Conservation (phyloP, 2,329 filamentous ascomycete species). For the Penicillium janthinellum region DNA sequence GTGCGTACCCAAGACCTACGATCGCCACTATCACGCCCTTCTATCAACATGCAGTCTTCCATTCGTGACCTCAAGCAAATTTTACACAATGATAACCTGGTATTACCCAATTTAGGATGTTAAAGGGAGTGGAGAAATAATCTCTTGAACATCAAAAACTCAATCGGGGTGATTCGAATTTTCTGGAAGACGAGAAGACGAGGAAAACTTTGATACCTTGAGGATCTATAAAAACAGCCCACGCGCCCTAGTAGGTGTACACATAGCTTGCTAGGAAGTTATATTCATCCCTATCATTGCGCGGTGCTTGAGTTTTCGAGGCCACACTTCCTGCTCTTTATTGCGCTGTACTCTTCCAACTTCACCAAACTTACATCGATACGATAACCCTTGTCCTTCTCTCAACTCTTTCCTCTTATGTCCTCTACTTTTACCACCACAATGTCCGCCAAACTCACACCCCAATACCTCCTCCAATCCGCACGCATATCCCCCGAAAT, state of each 20-base stretch:
- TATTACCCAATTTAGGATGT: neutral
- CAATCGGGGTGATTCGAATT: too few species aligned
- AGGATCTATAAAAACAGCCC: too few species aligned
- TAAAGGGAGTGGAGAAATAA: neutral
- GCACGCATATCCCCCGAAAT: conserved; percentile 27
- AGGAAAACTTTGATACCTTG: too few species aligned
- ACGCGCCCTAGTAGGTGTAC: too few species aligned
- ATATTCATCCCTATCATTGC: too few species aligned
- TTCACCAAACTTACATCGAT: too few species aligned
- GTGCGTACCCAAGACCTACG: neutral
- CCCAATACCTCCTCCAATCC: conserved; percentile 7
- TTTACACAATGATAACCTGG: neutral
- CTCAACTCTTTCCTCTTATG: neutral
- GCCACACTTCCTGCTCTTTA: too few species aligned
- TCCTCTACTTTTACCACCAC: neutral
- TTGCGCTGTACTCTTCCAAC: too few species aligned
- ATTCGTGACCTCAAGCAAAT: too few species aligned
- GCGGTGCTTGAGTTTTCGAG: too few species aligned
- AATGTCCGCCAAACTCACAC: neutral
- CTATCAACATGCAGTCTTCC: neutral
- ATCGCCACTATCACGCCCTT: neutral
- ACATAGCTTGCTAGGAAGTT: too few species aligned
- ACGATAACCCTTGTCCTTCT: neutral
- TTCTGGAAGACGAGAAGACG: too few species aligned
- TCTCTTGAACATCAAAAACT: neutral